Evolutionary conservation across 2,329 filamentous ascomycete genomes (phyloP).

Genomic region (Microdochium bolleyi): DNA sequence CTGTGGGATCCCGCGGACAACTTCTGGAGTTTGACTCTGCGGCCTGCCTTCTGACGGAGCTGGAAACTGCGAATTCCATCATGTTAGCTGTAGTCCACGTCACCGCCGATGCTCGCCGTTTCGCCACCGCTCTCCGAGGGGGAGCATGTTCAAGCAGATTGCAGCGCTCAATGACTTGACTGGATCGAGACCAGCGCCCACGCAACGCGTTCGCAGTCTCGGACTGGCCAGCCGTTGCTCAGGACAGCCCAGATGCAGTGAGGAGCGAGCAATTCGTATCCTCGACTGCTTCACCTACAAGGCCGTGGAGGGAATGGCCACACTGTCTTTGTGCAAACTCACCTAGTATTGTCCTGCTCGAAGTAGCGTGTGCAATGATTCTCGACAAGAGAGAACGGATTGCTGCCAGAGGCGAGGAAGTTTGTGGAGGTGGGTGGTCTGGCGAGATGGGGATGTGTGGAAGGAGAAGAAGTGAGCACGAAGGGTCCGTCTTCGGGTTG

Average conservation of each 20-base stretch:
- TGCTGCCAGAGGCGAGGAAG: not conserved
- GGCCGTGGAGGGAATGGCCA: too few relatives aligned
- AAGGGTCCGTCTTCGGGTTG: not conserved
- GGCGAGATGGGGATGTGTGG: not conserved
- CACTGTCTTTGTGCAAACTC: not conserved
- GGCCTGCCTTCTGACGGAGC: constrained; percentile 1
- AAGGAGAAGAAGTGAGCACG: not conserved
- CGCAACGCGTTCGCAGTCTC: too few relatives aligned
- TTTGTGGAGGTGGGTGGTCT: not conserved
- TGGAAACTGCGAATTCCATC: not conserved
- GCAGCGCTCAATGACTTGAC: too few relatives aligned
- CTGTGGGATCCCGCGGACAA: constrained; percentile 14
- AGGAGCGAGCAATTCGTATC: too few relatives aligned
- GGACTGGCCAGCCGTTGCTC: too few relatives aligned
- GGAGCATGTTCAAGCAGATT: too few relatives aligned
- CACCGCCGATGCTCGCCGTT: too few relatives aligned
- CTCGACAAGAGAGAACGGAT: not conserved
- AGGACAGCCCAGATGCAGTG: too few relatives aligned
- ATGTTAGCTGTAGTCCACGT: not conserved
- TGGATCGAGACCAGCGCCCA: too few relatives aligned
- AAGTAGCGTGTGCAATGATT: not conserved
- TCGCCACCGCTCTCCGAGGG: too few relatives aligned
- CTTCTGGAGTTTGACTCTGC: constrained; percentile 13
- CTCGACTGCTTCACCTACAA: too few relatives aligned
- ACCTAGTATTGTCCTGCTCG: not conserved